phyloP scores from a whole-genome alignment of 2,329 filamentous ascomycete genomes.

The Cladosporium sp. region DNA sequence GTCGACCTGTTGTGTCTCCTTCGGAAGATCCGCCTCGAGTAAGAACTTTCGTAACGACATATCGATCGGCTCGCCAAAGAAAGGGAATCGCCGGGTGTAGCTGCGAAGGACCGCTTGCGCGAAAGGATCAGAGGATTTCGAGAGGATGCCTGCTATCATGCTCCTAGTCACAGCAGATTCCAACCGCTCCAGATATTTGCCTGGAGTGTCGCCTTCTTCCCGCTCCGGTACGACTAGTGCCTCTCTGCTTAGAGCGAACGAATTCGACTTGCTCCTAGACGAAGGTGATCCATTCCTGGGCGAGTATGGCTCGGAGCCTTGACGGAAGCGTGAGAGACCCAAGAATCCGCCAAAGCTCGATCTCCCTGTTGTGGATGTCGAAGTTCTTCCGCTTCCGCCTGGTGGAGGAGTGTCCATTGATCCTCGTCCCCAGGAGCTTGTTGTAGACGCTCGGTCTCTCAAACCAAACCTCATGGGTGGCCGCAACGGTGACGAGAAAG shows the following conservation, averaged over 20 bases:
- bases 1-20: slow-evolving; percentile 97
- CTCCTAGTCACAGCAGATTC: slow-evolving; percentile 75
- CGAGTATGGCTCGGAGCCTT: slow-evolving; percentile 67
- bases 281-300: slow-evolving; percentile 66
- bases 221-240: slow-evolving; percentile 65
- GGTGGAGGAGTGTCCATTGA: slow-evolving; percentile 62
- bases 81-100: slow-evolving; percentile 91
- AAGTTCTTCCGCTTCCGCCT: slow-evolving; percentile 58
- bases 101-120: slow-evolving; percentile 77
- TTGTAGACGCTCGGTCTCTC: slow-evolving; percentile 78
- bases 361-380: slow-evolving; percentile 75
- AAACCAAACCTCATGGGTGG: slow-evolving; percentile 54
- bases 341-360: slow-evolving; percentile 92
- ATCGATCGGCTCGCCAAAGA: slow-evolving; percentile 95
- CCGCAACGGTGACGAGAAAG: slow-evolving; percentile 50
- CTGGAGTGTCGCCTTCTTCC: slow-evolving; percentile 81
- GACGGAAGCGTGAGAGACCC: slow-evolving; percentile 65
- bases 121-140: slow-evolving; percentile 81
- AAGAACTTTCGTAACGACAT: slow-evolving; percentile 94
- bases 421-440: slow-evolving; percentile 71
- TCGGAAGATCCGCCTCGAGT: slow-evolving; percentile 93
- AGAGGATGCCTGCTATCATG: slow-evolving; percentile 76
- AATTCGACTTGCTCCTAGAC: slow-evolving; percentile 74
- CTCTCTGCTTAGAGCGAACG: slow-evolving; percentile 69
- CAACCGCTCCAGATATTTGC: slow-evolving; percentile 77